A percentile compares a stretch with the other conserved stretches of the same genome.
phyloP scores from a whole-genome alignment of 2,329 filamentous ascomycete genomes.

The Cercospora brassicicola region DNA sequence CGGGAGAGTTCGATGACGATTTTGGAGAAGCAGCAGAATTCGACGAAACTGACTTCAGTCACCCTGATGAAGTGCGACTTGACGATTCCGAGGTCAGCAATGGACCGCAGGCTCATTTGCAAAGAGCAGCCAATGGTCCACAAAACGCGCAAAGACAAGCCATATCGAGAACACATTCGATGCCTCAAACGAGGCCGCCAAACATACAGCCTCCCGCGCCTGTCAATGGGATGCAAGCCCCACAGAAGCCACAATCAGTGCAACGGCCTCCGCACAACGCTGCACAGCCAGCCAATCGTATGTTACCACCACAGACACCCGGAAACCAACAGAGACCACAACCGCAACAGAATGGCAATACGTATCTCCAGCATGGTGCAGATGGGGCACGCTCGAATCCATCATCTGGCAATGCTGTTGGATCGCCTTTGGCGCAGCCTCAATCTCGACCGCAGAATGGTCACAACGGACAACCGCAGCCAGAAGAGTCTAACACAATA shows the following conservation, averaged over 20 bases:
- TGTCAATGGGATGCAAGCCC: constrained; percentile 27
- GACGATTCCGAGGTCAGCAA: constrained; percentile 36
- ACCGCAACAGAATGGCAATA: constrained; percentile 20
- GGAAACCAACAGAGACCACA: constrained; percentile 34
- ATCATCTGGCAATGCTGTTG: constrained; percentile 33
- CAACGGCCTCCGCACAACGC: constrained; percentile 27
- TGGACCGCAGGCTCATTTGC: constrained; percentile 25
- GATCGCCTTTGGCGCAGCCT: constrained; percentile 35
- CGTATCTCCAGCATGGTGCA: constrained; percentile 17
- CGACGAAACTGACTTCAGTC: constrained; percentile 60
- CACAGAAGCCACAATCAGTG: constrained; percentile 29
- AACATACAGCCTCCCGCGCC: constrained; percentile 33
- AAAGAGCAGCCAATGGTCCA: constrained; percentile 20
- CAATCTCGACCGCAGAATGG: constrained; percentile 23
- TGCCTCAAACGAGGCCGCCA: constrained; percentile 35
- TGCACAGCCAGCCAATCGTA: constrained; percentile 28
- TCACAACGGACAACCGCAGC: not conserved
- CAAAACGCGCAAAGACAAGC: constrained; percentile 29
- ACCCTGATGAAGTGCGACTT: constrained; percentile 74
- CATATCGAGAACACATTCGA: constrained; percentile 35
- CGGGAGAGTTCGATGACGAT: constrained; percentile 55
- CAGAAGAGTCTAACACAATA: constrained; percentile 25
- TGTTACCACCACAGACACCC: constrained; percentile 35
- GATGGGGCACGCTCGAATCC: constrained; percentile 35
- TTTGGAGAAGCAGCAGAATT: constrained; percentile 54